Evolutionary conservation across 2,329 filamentous ascomycete species (phyloP), one percentile per base, ranked within the genome.

Genomic region (Neodidymelliopsis sp.): DNA sequence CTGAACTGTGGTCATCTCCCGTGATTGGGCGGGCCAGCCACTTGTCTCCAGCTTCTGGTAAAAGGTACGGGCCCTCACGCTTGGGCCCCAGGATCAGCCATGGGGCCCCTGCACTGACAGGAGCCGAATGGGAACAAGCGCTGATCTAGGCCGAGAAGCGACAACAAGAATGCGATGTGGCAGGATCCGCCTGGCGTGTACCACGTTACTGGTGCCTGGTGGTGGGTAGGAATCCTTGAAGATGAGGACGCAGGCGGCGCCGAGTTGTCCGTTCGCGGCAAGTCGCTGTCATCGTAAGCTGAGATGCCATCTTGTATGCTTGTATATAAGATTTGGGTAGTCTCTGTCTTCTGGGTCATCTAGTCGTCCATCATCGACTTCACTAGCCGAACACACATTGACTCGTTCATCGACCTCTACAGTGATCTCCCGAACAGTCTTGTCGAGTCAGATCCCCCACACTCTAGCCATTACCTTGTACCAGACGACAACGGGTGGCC

Each of bases 171-270:
- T 54, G 43, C 39, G 31, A 52, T 52, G 42, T 38, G 43, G 57
- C 56, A 53, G 57, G 49, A 49, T 38, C 43, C 34, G 49, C 40
- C n/a, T 55, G 54, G 54, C 57, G 57, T 56, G 54, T 57, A 57
- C 56, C 59, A 59, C 51, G 49, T 54, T 59, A 53, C 48, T 51
- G 54, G 60, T 44, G 42, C 49, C 52, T 54, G 52, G 53, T 59
- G 54, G 54, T 50, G 35, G 50, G 59, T 41, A 44, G 22, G 42
- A 42, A 54, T 62, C 56, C 57, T 51, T 55, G 55, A 45, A 29
- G 46, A 37, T 39, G 45, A 56, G 35, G 60, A 46, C 36, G 54
- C 50, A 43, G 38, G 55, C 55, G 55, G 54, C 59, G 60, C 57
- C 55, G 52, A 49, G 48, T 35, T 53, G 49, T 49, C 48, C 33